A percentile compares a stretch with the other conserved stretches of the same genome.
Evolutionary conservation across 1,284 basidiomycete genomes (phyloP).

Genomic region (Ceratobasidium sp.): DNA sequence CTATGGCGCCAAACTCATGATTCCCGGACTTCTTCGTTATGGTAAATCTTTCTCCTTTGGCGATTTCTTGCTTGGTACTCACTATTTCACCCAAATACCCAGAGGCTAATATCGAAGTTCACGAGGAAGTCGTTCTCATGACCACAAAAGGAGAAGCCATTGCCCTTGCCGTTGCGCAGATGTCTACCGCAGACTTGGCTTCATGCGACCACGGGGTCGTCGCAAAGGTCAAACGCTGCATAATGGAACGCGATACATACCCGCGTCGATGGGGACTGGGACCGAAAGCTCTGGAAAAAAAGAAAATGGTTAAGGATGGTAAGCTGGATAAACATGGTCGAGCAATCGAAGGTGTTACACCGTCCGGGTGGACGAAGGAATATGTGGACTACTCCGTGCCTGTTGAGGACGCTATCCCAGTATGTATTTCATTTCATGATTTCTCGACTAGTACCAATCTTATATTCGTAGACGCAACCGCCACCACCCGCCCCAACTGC

Average conservation of each 20-base stretch:
- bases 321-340: constrained; percentile 97
- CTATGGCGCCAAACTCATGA: constrained; percentile 99
- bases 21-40: constrained; percentile 97
- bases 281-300: constrained; percentile 96
- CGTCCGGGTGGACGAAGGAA: constrained; percentile 89
- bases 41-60: constrained; percentile 46
- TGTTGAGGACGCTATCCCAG: constrained; percentile 54
- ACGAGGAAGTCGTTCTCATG: constrained; percentile 99
- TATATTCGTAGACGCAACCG: constrained; percentile 51
- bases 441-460: neutral
- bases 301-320: constrained; percentile 96
- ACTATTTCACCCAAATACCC: neutral
- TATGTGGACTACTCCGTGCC: constrained; percentile 89
- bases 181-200: constrained; percentile 98
- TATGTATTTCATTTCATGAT: constrained; percentile 10
- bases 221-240: constrained; percentile 99
- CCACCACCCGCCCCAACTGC: constrained; percentile 54
- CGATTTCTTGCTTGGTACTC: neutral
- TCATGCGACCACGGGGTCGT: constrained; percentile 99
- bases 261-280: constrained; percentile 98
- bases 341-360: constrained; percentile 91
- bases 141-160: constrained; percentile 99
- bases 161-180: constrained; percentile 94
- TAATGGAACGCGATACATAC: constrained; percentile 99
- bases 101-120: constrained; percentile 93